Evolutionary conservation across 2,329 filamentous ascomycete species (phyloP).

Genomic region (Pyrenophora teres): DNA sequence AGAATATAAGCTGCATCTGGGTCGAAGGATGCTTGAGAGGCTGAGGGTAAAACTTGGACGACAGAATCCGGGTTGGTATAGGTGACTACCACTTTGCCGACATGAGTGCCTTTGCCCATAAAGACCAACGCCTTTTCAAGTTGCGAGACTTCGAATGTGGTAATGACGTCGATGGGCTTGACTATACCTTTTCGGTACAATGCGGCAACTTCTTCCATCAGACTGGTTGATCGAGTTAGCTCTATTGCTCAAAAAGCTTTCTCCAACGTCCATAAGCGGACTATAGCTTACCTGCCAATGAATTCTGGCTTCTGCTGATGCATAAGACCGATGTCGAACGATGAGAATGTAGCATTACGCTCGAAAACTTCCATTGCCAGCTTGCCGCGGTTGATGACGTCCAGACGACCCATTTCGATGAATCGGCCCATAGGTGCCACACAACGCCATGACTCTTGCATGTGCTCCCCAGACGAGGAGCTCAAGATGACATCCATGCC

Average conservation of each 20-base stretch:
- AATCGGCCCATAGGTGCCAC: slow-evolving; percentile 45
- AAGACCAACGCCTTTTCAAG: slow-evolving; percentile 11
- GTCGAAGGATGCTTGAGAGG: slow-evolving; percentile 8
- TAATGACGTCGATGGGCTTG: slow-evolving; percentile 1
- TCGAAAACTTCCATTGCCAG: slow-evolving; percentile 25
- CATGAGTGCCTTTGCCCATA: slow-evolving; percentile 4
- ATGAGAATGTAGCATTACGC: slow-evolving; percentile 27
- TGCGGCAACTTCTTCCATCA: slow-evolving; percentile 8
- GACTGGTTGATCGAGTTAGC: background rate
- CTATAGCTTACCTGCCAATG: background rate
- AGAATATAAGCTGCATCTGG: slow-evolving; percentile 23
- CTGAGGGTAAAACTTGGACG: slow-evolving; percentile 3
- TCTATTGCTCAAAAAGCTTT: too few species aligned
- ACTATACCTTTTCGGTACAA: slow-evolving; percentile 10
- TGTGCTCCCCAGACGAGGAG: slow-evolving; percentile 19
- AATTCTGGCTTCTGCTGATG: slow-evolving; percentile 7
- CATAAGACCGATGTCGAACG: slow-evolving; percentile 22
- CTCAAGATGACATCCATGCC: slow-evolving; percentile 43
- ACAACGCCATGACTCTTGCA: slow-evolving; percentile 6
- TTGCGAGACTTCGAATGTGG: slow-evolving; percentile 9
- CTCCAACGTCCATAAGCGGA: too few species aligned
- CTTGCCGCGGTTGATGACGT: slow-evolving; percentile 12
- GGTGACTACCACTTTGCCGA: slow-evolving; percentile 22
- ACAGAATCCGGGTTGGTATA: slow-evolving; percentile 5
- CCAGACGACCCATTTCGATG: slow-evolving; percentile 26